Base-by-base conservation (phyloP, 164 flowering plant genomes). In the Nelumbo lutea region DNA sequence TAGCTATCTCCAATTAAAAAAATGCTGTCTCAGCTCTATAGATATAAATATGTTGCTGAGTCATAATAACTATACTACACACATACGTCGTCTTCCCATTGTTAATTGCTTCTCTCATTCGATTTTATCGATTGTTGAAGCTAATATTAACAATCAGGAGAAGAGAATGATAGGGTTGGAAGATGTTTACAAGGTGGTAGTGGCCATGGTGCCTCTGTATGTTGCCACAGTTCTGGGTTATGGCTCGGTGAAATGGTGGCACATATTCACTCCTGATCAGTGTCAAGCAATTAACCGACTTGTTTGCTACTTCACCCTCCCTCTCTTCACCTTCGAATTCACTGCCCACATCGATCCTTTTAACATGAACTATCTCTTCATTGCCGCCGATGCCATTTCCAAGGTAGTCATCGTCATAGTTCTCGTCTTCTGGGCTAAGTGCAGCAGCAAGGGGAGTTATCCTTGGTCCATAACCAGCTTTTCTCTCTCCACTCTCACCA, bases 381-480 rank as follows among this genome's bases (percentile, higher is more conserved):
- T 90, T 6, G 90, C 64, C 0, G 94, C 87, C 0, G 97, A 90
- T 56, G 87, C 75, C 1, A 72, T 89, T 5, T 83, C 92, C 1
- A 90, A 89, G 77, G 44, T 79, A 13, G 42, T 89, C 2, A 79
- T 88, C 3, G 80, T 83, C 3, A 27, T 69, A 9, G 84, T 85
- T 4, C 58, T 91, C 1, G 86, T 67, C 6, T 61, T 82, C 0
- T 91, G 92, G 94, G 88, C 88, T 5, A 85, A 79, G 82, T 83
- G 78, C 42, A 80, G 87, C 51, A 74, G 77, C 66, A 85, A 86
- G 48, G 92, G 87, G 11, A 84, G 83, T 70, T 86, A 76, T 50
- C 47, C 81, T 51, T 90, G 94, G 94, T 82, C 82, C 9, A 87
- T 90, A 14, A 90, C 93, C 9, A 81, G 82, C 75, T 90, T 83